A percentile compares a stretch with the other conserved stretches of the same genome.
phyloP scores from a whole-genome alignment of 1,284 basidiomycete genomes.

The Ustilago tritici region DNA sequence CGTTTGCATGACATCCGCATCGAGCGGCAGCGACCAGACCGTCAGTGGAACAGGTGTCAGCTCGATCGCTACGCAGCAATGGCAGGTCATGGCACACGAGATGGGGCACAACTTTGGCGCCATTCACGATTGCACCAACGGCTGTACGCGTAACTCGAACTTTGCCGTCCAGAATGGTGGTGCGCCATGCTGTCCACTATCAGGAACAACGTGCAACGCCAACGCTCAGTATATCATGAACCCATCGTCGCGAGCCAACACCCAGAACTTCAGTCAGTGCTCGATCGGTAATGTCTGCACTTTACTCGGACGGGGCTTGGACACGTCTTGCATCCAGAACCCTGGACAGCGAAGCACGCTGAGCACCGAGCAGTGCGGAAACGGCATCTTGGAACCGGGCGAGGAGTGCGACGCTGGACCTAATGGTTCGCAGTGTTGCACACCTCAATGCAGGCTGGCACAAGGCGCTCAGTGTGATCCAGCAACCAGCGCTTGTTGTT shows the following conservation, averaged over 20 bases:
- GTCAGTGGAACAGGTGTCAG: conserved; percentile 88
- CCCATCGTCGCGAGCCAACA: conserved; percentile 50
- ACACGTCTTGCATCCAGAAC: conserved; percentile 67
- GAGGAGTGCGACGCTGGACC: conserved; percentile 90
- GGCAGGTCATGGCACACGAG: conserved; percentile 86
- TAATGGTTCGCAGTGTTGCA: conserved; percentile 79
- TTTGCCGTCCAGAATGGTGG: conserved; percentile 49
- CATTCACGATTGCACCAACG: conserved; percentile 76
- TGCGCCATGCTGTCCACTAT: conserved; percentile 79
- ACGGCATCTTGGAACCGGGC: conserved; percentile 73
- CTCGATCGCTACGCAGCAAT: conserved; percentile 76
- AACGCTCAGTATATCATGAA: conserved; percentile 67
- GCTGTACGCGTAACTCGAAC: conserved; percentile 74
- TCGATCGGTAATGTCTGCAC: conserved; percentile 85
- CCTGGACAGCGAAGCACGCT: conserved; percentile 55
- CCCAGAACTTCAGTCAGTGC: conserved; percentile 72
- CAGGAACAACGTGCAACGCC: conserved; percentile 76
- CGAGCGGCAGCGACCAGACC: conserved; percentile 72
- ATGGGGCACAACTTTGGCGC: conserved; percentile 89
- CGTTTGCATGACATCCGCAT: conserved; percentile 70
- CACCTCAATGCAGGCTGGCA: conserved; percentile 81
- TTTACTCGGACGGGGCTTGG: conserved; percentile 66
- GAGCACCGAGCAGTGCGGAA: conserved; percentile 64
- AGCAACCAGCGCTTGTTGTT: conserved; percentile 82
- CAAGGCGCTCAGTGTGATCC: conserved; percentile 83